Conservation (phyloP, 1,284 basidiomycete species). For the Chalciporus piperatoides region DNA sequence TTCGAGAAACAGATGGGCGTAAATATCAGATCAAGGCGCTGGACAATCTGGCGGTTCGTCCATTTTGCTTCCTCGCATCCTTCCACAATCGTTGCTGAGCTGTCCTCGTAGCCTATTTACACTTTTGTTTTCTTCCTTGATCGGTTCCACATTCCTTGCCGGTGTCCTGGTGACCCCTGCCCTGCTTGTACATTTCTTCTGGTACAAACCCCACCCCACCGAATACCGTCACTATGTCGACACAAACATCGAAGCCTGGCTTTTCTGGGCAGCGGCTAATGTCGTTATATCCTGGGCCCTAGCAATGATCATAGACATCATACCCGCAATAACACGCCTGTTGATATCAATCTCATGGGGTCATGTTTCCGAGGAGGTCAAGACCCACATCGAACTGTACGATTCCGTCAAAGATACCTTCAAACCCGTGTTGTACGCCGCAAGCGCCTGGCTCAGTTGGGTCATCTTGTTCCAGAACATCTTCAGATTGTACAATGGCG, state of each 20-base stretch:
- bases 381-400: constrained; percentile 64
- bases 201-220: constrained; percentile 58
- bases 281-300: constrained; percentile 73
- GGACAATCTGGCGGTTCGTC: constrained; percentile 53
- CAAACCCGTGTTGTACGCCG: constrained; percentile 67
- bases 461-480: constrained; percentile 63
- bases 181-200: constrained; percentile 61
- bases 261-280: constrained; percentile 76
- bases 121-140: constrained; percentile 64
- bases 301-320: constrained; percentile 63
- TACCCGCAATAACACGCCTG: constrained; percentile 52
- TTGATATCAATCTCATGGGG: constrained; percentile 63
- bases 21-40: constrained; percentile 43
- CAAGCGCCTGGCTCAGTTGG: constrained; percentile 66
- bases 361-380: constrained; percentile 66
- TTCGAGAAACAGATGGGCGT: constrained; percentile 57
- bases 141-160: constrained; percentile 66
- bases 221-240: constrained; percentile 55
- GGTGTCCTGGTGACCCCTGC: constrained; percentile 56
- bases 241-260: constrained; percentile 70
- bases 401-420: constrained; percentile 62
- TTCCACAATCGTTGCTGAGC: constrained; percentile 1
- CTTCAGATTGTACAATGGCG: constrained; percentile 49
- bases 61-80: constrained; percentile 1
- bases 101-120: constrained; percentile 46